phyloP scores from a whole-genome alignment of 2,329 filamentous ascomycete genomes.

The Alternaria burnsii region DNA sequence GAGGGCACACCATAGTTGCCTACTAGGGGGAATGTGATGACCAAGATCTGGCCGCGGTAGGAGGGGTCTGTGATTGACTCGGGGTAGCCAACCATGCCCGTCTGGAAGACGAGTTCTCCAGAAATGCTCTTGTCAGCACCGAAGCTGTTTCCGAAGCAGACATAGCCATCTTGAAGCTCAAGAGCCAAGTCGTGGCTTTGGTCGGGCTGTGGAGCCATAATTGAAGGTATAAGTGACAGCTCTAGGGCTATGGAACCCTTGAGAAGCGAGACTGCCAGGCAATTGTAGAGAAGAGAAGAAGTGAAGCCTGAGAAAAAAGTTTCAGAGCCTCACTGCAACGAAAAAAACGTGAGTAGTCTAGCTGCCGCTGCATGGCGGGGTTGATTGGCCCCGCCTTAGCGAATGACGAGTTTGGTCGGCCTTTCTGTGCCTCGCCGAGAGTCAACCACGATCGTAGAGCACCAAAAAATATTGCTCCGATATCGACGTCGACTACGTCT shows the following conservation, averaged over 20 bases:
- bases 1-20: constrained; percentile 98
- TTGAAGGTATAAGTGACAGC: constrained; percentile 40
- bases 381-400: constrained; percentile 20
- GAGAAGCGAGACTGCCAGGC: constrained; percentile 43
- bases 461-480: neutral
- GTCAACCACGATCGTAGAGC: neutral
- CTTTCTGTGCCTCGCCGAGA: constrained; percentile 8
- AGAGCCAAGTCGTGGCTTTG: constrained; percentile 75
- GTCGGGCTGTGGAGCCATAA: constrained; percentile 43
- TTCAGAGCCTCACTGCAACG: constrained; percentile 14
- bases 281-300: constrained; percentile 38
- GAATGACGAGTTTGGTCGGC: constrained; percentile 13
- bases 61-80: constrained; percentile 91
- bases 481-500: neutral
- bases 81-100: constrained; percentile 98
- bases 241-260: constrained; percentile 45
- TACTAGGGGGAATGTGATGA: constrained; percentile 93
- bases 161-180: constrained; percentile 89
- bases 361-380: constrained; percentile 20
- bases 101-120: constrained; percentile 98
- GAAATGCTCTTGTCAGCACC: constrained; percentile 93
- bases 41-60: constrained; percentile 91
- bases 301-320: constrained; percentile 26
- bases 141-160: constrained; percentile 96
- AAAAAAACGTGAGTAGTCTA: constrained; percentile 17